phyloP scores from a whole-genome alignment of 441 rosid genomes.

The Mallotus repandus region DNA sequence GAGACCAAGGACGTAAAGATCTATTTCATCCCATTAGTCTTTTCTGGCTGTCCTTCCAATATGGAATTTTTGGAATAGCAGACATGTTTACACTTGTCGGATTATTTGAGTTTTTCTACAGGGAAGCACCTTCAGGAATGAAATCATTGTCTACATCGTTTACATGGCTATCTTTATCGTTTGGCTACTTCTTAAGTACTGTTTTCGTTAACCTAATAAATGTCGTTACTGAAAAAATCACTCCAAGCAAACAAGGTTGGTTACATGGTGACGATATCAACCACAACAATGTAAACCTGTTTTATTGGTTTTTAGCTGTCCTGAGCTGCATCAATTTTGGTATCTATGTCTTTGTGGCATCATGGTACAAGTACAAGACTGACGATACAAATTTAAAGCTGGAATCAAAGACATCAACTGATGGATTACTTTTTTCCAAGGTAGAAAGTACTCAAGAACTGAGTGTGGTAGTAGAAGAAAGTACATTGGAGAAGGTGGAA shows the following conservation, averaged over 20 bases:
- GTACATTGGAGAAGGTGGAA: background rate
- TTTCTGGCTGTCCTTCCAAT: constrained; percentile 50
- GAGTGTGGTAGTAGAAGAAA: background rate
- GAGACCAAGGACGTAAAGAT: constrained; percentile 20
- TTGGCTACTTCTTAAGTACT: constrained; percentile 44
- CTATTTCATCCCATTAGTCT: constrained; percentile 23
- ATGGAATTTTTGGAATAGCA: constrained; percentile 46
- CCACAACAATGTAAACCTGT: constrained; percentile 34
- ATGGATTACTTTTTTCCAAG: background rate
- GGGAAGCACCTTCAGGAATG: constrained; percentile 47
- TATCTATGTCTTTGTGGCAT: constrained; percentile 37
- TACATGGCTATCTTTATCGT: constrained; percentile 36
- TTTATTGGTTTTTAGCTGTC: constrained; percentile 46
- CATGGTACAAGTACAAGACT: constrained; percentile 57
- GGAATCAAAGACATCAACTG: background rate
- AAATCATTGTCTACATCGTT: constrained; percentile 46
- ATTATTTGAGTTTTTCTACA: constrained; percentile 47
- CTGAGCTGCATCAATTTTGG: constrained; percentile 45
- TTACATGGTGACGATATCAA: constrained; percentile 35
- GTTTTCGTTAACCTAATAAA: constrained; percentile 39
- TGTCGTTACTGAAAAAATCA: constrained; percentile 24
- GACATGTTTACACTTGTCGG: constrained; percentile 52
- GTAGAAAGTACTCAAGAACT: constrained; percentile 3
- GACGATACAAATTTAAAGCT: constrained; percentile 6
- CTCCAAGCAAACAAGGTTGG: constrained; percentile 44